phyloP scores from a whole-genome alignment of 73 alveolate species.

The Durusdinium trenchii region DNA sequence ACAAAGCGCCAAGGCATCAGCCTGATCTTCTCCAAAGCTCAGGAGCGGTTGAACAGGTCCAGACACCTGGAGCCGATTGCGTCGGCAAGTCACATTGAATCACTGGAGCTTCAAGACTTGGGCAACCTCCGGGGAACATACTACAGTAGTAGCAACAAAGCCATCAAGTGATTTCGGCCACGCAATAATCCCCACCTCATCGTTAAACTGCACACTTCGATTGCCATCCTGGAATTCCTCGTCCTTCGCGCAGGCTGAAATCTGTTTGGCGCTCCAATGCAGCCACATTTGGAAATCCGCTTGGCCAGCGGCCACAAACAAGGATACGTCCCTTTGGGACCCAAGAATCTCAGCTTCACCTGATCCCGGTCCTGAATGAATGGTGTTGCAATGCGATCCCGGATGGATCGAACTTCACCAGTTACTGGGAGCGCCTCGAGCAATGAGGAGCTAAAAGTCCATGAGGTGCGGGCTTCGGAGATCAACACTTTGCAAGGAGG shows the following conservation, averaged over 20 bases:
- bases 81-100: not conserved
- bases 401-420: conserved; percentile 24
- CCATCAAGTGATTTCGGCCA: too few relatives aligned
- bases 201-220: conserved; percentile 35
- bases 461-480: not conserved
- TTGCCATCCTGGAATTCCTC: conserved; percentile 5
- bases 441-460: not conserved
- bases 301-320: not conserved
- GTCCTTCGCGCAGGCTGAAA: not conserved
- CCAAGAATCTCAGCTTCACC: not conserved
- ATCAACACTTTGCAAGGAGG: not conserved
- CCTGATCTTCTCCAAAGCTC: conserved; percentile 16
- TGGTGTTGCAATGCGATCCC: conserved; percentile 62
- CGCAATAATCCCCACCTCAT: not conserved
- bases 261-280: not conserved
- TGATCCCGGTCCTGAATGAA: conserved; percentile 29
- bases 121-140: not conserved
- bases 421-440: conserved; percentile 20
- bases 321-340: too few relatives aligned
- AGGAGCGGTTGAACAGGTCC: not conserved
- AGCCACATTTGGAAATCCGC: not conserved
- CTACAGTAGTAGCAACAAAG: too few relatives aligned
- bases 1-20: not conserved
- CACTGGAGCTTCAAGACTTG: not conserved
- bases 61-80: not conserved